Base-by-base conservation (phyloP, 768 basidiomycete species). In the Tylopilus rubrobrunneus region DNA sequence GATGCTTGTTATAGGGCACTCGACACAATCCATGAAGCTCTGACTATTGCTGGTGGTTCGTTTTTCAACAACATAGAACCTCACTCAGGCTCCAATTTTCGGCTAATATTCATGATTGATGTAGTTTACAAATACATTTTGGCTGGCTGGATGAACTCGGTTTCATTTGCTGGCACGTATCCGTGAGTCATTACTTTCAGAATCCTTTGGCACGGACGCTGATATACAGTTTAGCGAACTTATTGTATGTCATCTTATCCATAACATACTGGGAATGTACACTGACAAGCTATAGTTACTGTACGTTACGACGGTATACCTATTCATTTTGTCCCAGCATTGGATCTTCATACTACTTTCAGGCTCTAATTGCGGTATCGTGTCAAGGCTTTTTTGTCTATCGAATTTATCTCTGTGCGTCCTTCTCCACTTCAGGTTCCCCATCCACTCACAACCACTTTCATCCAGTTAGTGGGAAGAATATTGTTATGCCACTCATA, bases 391-490 rank as follows among this genome's bases (percentile, higher is more conserved):
- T 41, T 34, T 54, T 61, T 27, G 40, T 62, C 12, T 23, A 58
- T 28, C 56, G 60, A 43, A 45, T 61, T 36, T 61, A 62, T 3
- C 0, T 31, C n/a, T 53, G 60, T 61, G 33, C 17, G 60, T 58
- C 12, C 29, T 8, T 28, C 12, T 27, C 19, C 31, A 33, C 37
- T 46, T 17, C 25, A 5, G 25, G 5, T 25, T 25, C 5, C 3
- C 2, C 3, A 25, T 25, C 25, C 25, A 31, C 28, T 48, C 23
- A 62, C 4, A 2, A 0, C 1, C 7, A 2, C 3, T 7, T 25
- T 5, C 25, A 25, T 25, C 25, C 15, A 62, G 61, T 62, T 27
- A 52, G 44, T 1, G 36, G 44, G 43, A 61, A 14, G 21, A 58
- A 37, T 0, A 21, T 54, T 15, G 0, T 37, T 17, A 5, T 6